A percentile compares a stretch with the other conserved stretches of the same genome.
These are phyloP conservation scores for Hirschfeldia incana DNA, from an alignment of 345 rosid species.

Conservation along the genomic window DNA sequence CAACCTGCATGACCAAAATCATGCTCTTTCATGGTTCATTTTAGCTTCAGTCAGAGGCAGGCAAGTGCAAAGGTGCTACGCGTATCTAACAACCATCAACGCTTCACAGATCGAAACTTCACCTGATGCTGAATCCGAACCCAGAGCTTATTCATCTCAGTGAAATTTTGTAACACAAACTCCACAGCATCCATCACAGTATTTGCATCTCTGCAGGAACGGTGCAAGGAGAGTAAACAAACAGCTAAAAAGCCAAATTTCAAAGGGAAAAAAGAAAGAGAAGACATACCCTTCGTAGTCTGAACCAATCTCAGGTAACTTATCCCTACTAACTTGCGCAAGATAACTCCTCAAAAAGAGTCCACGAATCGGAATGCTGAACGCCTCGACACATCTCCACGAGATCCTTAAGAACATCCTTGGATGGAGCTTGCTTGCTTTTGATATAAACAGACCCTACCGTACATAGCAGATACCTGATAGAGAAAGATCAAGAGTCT, in stretches of 20 bases:
- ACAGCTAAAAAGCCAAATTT: neutral
- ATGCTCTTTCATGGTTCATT: conserved; percentile 57
- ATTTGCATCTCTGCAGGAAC: conserved; percentile 64
- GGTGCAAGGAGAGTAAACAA: conserved; percentile 22
- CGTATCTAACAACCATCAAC: conserved; percentile 36
- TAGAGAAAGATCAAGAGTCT: conserved; percentile 12
- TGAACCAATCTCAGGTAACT: conserved; percentile 80
- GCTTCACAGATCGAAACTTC: conserved; percentile 37
- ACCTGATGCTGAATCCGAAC: conserved; percentile 93
- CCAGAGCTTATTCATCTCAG: conserved; percentile 97
- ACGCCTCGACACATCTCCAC: conserved; percentile 92
- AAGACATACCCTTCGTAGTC: conserved; percentile 63
- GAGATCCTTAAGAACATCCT: conserved; percentile 83
- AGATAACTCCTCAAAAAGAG: conserved; percentile 91
- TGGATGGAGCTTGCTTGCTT: conserved; percentile 81
- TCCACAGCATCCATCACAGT: conserved; percentile 85
- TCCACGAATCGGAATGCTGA: conserved; percentile 88
- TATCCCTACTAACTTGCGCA: conserved; percentile 84
- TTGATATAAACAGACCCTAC: conserved; percentile 87
- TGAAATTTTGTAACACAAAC: conserved; percentile 88
- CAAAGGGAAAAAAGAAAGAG: conserved; percentile 12
- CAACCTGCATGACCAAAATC: conserved; percentile 95
- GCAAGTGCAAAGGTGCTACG: conserved; percentile 72
- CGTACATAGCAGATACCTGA: conserved; percentile 86
- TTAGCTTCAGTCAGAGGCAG: conserved; percentile 64